These are phyloP conservation scores for Leccinum boreale DNA, from an alignment of 768 basidiomycete species.

Conservation along the genomic window DNA sequence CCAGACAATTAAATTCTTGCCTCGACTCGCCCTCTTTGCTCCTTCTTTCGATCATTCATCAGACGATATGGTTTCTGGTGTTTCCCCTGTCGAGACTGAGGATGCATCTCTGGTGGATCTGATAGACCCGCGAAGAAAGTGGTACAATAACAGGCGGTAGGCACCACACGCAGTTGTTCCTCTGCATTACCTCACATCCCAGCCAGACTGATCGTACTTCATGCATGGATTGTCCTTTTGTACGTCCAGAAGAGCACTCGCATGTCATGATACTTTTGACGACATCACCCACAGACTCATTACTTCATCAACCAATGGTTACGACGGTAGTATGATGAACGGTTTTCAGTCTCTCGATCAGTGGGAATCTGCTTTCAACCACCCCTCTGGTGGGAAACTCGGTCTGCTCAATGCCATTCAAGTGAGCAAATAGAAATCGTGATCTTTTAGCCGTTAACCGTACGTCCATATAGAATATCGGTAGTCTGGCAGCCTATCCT, in stretches of 20 bases:
- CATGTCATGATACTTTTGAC: neutral
- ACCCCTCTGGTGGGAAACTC: constrained; percentile 34
- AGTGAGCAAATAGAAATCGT: neutral
- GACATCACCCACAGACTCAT: constrained; percentile 46
- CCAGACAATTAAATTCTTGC: neutral
- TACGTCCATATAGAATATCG: neutral
- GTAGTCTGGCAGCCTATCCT: neutral
- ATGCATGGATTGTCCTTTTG: constrained; percentile 70
- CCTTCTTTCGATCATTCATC: neutral
- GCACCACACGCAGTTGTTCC: constrained; percentile 4
- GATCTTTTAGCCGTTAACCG: neutral
- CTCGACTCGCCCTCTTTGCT: neutral
- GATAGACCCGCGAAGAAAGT: constrained; percentile 62
- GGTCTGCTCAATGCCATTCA: neutral
- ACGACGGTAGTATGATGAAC: constrained; percentile 80
- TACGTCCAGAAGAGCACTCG: constrained; percentile 27
- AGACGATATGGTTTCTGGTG: constrained; percentile 48
- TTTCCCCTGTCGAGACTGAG: constrained; percentile 26
- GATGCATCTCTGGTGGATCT: constrained; percentile 47
- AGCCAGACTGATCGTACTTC: constrained; percentile 54
- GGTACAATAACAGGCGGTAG: constrained; percentile 75
- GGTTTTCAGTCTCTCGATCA: constrained; percentile 65
- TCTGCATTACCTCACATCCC: neutral
- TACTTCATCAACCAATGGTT: constrained; percentile 74
- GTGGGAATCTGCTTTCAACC: constrained; percentile 61